A percentile compares a stretch with the other conserved stretches of the same genome.
Evolutionary conservation across 345 rosid species (phyloP).

Genomic region (Corchorus olitorius): DNA sequence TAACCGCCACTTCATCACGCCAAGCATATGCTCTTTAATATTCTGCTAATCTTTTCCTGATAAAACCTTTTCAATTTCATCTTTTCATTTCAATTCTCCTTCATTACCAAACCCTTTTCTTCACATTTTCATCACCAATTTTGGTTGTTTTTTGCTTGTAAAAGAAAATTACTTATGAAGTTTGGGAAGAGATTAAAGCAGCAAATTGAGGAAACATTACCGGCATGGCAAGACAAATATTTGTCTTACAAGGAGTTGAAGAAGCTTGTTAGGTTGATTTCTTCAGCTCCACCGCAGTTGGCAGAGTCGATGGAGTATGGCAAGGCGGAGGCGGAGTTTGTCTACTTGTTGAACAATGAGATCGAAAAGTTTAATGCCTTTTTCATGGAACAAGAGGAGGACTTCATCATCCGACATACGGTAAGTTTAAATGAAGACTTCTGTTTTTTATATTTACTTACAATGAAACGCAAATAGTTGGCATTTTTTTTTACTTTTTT

Average conservation of each 20-base stretch:
- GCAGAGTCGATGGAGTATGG: constrained; percentile 25
- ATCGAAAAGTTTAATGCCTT: constrained; percentile 86
- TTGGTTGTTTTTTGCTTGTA: background rate
- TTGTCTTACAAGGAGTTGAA: constrained; percentile 75
- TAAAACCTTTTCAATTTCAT: constrained; percentile 7
- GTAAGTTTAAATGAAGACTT: constrained; percentile 30
- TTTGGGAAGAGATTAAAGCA: constrained; percentile 85
- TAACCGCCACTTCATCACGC: constrained; percentile 56
- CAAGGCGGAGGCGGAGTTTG: constrained; percentile 54
- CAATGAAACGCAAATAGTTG: too few relatives aligned
- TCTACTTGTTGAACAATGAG: constrained; percentile 62
- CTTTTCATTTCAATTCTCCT: background rate
- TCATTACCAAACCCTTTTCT: background rate
- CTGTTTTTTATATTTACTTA: too few relatives aligned
- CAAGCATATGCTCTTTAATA: constrained; percentile 67
- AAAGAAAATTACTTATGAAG: constrained; percentile 45
- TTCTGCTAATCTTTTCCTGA: constrained; percentile 32
- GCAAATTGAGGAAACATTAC: constrained; percentile 75
- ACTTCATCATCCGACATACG: constrained; percentile 78
- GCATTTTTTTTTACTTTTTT: too few relatives aligned
- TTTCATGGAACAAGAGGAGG: constrained; percentile 90
- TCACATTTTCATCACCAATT: background rate
- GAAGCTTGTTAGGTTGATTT: constrained; percentile 59
- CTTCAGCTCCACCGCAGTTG: constrained; percentile 35
- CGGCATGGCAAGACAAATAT: constrained; percentile 80